These are phyloP conservation scores for Komagataella pseudopastoris DNA, from an alignment of 805 yeast genomes.

Conservation along the genomic window DNA sequence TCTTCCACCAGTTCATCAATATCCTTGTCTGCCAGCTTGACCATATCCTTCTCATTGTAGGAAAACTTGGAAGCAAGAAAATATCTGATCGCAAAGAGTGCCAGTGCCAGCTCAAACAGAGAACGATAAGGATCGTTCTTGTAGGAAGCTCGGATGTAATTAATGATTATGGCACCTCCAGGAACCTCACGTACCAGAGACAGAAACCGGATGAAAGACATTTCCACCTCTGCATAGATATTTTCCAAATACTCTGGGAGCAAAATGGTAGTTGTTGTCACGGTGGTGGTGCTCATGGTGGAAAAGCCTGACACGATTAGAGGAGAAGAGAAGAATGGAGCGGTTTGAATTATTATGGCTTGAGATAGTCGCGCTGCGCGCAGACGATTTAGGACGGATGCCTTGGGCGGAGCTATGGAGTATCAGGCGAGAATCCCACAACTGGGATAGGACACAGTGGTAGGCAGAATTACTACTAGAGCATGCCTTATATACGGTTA, in stretches of 20 bases:
- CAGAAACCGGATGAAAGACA: conserved; percentile 1
- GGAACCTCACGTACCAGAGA: conserved; percentile 19
- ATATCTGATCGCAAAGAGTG: conserved; percentile 74
- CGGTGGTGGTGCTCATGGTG: conserved; percentile 1
- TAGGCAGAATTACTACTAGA: not conserved
- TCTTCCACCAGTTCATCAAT: conserved; percentile 75
- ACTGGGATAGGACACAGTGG: not conserved
- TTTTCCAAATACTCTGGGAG: conserved; percentile 6
- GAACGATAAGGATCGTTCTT: conserved; percentile 92
- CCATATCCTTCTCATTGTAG: conserved; percentile 58
- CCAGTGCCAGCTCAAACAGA: conserved; percentile 59
- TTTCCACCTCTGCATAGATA: conserved; percentile 2
- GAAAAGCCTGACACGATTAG: not conserved
- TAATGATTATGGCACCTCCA: conserved; percentile 42
- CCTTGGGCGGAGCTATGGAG: not conserved
- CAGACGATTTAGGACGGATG: not conserved
- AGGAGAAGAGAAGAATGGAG: not conserved
- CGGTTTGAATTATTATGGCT: not conserved
- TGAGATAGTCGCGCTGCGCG: not conserved
- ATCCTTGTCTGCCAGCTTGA: conserved; percentile 46
- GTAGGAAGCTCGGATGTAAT: conserved; percentile 77
- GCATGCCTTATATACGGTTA: not conserved
- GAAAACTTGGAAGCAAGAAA: conserved; percentile 68
- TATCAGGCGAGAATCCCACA: not conserved
- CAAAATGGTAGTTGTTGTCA: conserved; percentile 5